Percentiles rank a stretch among this genome's conserved stretches.
Evolutionary conservation across 2,329 filamentous ascomycete species (phyloP).

Genomic region (Aspergillus sergii): DNA sequence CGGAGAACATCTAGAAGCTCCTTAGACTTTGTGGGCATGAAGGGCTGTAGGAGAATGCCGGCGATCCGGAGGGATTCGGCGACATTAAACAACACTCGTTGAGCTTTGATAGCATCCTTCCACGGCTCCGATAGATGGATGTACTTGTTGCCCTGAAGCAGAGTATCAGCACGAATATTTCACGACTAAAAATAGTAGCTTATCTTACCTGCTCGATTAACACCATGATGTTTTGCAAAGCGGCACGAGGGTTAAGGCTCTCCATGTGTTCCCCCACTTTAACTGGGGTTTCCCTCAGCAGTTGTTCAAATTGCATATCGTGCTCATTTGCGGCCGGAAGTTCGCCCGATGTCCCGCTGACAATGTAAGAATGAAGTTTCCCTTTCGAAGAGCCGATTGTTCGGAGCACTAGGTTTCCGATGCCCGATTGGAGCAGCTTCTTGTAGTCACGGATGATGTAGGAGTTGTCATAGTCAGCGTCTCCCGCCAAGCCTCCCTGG

Average conservation of each 20-base stretch:
- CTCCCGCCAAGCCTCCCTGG: constrained; percentile 74
- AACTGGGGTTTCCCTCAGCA: constrained; percentile 44
- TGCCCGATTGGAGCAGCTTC: constrained; percentile 72
- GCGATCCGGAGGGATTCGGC: constrained; percentile 77
- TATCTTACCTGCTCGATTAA: constrained; percentile 60
- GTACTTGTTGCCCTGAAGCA: constrained; percentile 64
- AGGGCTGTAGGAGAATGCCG: constrained; percentile 85
- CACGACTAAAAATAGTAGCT: background rate
- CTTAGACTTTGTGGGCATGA: constrained; percentile 78
- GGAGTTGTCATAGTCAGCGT: constrained; percentile 83
- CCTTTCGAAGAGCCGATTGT: constrained; percentile 70
- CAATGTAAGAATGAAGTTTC: constrained; percentile 65
- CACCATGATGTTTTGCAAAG: constrained; percentile 66
- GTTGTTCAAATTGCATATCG: constrained; percentile 39
- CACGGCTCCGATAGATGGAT: constrained; percentile 70
- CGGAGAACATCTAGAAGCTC: constrained; percentile 76
- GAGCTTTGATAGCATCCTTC: constrained; percentile 54
- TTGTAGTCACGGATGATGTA: constrained; percentile 76
- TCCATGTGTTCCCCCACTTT: constrained; percentile 62
- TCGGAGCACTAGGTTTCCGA: constrained; percentile 80
- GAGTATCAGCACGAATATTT: constrained; percentile 5
- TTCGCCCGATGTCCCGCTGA: constrained; percentile 35
- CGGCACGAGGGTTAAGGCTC: constrained; percentile 63
- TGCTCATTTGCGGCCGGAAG: constrained; percentile 32
- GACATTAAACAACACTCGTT: constrained; percentile 68